These are phyloP conservation scores for Xylariaceae sp. DNA, from an alignment of 2,329 filamentous ascomycete species.

Conservation along the genomic window DNA sequence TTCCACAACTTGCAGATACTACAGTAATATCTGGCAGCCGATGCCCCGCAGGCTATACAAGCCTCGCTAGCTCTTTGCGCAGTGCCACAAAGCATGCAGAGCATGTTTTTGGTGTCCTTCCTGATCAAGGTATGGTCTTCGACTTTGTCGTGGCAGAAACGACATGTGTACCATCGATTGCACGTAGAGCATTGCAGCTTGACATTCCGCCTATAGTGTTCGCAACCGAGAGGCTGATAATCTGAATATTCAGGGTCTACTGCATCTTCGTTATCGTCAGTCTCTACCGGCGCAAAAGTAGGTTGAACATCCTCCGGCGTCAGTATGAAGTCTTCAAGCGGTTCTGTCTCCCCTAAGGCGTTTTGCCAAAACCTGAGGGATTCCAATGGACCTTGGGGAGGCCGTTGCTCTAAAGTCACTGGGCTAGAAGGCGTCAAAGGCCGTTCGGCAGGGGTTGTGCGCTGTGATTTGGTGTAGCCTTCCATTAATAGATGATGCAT, in stretches of 20 bases:
- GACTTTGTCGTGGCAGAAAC: constrained; percentile 85
- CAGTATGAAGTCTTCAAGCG: constrained; percentile 50
- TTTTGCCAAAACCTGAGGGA: constrained; percentile 64
- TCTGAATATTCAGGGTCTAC: constrained; percentile 42
- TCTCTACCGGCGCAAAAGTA: constrained; percentile 64
- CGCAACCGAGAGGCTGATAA: constrained; percentile 70
- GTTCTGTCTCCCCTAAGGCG: constrained; percentile 43
- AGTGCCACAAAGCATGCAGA: constrained; percentile 92
- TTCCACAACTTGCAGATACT: constrained; percentile 96
- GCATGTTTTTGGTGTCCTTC: constrained; percentile 88
- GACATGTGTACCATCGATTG: constrained; percentile 90
- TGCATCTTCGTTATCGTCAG: constrained; percentile 46
- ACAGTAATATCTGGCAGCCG: constrained; percentile 89
- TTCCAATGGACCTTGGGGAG: constrained; percentile 51
- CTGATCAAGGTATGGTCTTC: constrained; percentile 81
- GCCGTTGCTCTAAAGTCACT: constrained; percentile 44
- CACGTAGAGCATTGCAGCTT: constrained; percentile 93
- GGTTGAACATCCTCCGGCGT: constrained; percentile 65
- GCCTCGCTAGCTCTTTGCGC: constrained; percentile 80
- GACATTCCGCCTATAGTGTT: constrained; percentile 93
- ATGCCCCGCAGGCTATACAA: constrained; percentile 75
- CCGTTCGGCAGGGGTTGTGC: constrained; percentile 32
- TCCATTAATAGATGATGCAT: constrained; percentile 74
- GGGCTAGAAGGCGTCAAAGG: constrained; percentile 43
- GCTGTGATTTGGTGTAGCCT: constrained; percentile 58